A percentile compares a stretch with the other conserved stretches of the same genome.
phyloP scores from a whole-genome alignment of 768 basidiomycete species.

The Hygrophorus russula region DNA sequence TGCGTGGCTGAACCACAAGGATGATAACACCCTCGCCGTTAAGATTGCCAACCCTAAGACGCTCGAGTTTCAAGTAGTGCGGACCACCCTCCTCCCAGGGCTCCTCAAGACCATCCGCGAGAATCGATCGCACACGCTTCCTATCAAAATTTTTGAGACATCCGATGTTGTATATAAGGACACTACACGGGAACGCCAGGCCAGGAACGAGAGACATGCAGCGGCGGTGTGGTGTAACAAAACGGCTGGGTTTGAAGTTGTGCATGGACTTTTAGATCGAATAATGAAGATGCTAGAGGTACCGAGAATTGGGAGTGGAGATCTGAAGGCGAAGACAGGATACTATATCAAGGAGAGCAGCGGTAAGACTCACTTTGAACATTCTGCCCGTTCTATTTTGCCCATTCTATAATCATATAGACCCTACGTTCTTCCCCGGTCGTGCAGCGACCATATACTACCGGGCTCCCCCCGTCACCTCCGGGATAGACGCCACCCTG shows the following conservation, averaged over 20 bases:
- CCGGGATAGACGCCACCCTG: slow-evolving; percentile 24
- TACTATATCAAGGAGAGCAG: slow-evolving; percentile 86
- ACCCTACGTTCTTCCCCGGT: slow-evolving; percentile 91
- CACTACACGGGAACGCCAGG: slow-evolving; percentile 59
- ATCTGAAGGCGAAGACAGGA: slow-evolving; percentile 51
- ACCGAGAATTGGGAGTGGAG: slow-evolving; percentile 54
- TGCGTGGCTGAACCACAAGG: slow-evolving; percentile 77
- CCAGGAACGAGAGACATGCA: slow-evolving; percentile 80
- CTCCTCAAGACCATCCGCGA: slow-evolving; percentile 95
- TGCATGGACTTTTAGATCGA: slow-evolving; percentile 89
- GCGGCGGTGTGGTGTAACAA: slow-evolving; percentile 95
- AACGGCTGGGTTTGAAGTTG: slow-evolving; percentile 92
- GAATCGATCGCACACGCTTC: slow-evolving; percentile 87
- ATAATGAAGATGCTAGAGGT: slow-evolving; percentile 96
- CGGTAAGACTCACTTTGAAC: slow-evolving; percentile 39
- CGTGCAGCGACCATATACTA: slow-evolving; percentile 90
- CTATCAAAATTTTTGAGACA: slow-evolving; percentile 88
- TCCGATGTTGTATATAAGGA: slow-evolving; percentile 94
- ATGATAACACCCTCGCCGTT: slow-evolving; percentile 73
- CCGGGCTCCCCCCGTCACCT: slow-evolving; percentile 38
- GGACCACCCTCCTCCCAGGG: slow-evolving; percentile 91
- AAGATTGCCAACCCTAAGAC: slow-evolving; percentile 97
- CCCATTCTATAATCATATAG: slow-evolving; percentile 27
- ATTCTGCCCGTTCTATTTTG: neutral
- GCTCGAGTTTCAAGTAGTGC: slow-evolving; percentile 94